Conservation (phyloP, 495 filamentous ascomycete species). For the Xanthoparmelia taractica region DNA sequence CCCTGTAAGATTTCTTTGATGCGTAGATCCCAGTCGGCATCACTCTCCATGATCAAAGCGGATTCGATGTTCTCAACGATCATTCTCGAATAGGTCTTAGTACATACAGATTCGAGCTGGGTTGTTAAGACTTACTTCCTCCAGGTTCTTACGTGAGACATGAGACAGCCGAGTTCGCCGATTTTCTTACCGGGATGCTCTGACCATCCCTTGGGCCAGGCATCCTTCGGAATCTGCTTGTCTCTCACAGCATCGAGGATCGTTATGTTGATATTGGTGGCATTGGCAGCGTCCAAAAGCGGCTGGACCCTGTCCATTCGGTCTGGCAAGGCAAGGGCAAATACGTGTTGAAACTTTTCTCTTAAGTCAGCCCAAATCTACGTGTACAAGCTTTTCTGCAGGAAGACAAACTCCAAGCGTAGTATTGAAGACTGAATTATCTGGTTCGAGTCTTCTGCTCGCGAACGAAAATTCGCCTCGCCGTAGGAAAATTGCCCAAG, state of each 20-base stretch:
- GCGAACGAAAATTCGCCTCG: neutral
- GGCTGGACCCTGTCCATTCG: slow-evolving; percentile 15
- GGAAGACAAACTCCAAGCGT: slow-evolving; percentile 17
- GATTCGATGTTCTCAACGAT: slow-evolving; percentile 34
- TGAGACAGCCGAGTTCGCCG: slow-evolving; percentile 22
- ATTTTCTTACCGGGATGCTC: slow-evolving; percentile 3
- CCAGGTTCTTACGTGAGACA: slow-evolving; percentile 23
- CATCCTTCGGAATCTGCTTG: slow-evolving; percentile 16
- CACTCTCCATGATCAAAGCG: slow-evolving; percentile 43
- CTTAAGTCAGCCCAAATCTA: neutral
- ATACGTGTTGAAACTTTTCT: slow-evolving; percentile 19
- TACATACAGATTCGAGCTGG: neutral
- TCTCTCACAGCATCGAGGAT: slow-evolving; percentile 21
- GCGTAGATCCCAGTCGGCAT: slow-evolving; percentile 42
- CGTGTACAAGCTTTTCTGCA: neutral
- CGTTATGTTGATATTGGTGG: slow-evolving; percentile 22
- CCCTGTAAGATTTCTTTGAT: slow-evolving; percentile 28
- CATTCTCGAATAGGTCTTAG: slow-evolving; percentile 23
- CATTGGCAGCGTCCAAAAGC: slow-evolving; percentile 19
- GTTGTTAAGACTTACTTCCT: slow-evolving; percentile 11
- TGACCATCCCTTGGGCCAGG: slow-evolving; percentile 17
- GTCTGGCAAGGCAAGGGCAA: slow-evolving; percentile 17
- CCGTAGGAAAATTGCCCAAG: slow-evolving; percentile 15
- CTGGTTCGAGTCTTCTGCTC: neutral
- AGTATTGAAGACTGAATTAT: slow-evolving; percentile 9